Conservation (phyloP, 2,329 filamentous ascomycete genomes). For the Fonsecaea erecta region DNA sequence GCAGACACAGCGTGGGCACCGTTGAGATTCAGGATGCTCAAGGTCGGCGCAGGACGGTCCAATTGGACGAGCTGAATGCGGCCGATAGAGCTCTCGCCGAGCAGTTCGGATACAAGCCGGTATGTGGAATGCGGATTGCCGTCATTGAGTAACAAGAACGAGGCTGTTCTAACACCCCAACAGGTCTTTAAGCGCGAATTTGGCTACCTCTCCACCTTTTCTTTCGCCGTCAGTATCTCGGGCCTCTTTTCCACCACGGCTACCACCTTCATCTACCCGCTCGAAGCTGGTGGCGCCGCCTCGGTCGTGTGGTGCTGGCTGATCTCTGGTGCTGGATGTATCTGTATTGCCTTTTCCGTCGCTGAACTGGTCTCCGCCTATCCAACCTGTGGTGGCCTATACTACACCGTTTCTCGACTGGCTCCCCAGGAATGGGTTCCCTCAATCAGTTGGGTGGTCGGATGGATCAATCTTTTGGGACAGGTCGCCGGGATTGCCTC, state of each 20-base stretch:
- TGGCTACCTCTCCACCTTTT: constrained; percentile 62
- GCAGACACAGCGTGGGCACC: constrained; percentile 31
- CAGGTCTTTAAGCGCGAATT: constrained; percentile 60
- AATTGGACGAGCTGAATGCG: constrained; percentile 38
- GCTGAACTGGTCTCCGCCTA: constrained; percentile 64
- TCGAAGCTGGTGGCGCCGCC: constrained; percentile 59
- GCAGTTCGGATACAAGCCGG: constrained; percentile 43
- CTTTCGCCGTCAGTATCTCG: constrained; percentile 63
- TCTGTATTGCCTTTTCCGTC: constrained; percentile 61
- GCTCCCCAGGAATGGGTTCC: constrained; percentile 54
- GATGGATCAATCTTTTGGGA: constrained; percentile 56
- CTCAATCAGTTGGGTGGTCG: constrained; percentile 55
- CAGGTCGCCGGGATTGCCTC: constrained; percentile 60
- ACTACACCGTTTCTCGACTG: constrained; percentile 62
- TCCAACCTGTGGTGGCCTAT: constrained; percentile 61
- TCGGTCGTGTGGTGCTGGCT: constrained; percentile 64
- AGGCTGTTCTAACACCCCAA: not conserved
- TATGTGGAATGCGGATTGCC: constrained; percentile 27
- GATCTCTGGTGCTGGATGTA: constrained; percentile 60
- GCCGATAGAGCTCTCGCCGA: constrained; percentile 41
- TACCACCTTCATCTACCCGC: constrained; percentile 61
- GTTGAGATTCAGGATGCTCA: constrained; percentile 31
- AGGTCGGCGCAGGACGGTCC: constrained; percentile 33
- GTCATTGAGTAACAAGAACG: not conserved
- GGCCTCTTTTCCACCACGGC: constrained; percentile 62